Base-by-base conservation (phyloP, 805 yeast genomes). In the Monosporozyma aerobia region DNA sequence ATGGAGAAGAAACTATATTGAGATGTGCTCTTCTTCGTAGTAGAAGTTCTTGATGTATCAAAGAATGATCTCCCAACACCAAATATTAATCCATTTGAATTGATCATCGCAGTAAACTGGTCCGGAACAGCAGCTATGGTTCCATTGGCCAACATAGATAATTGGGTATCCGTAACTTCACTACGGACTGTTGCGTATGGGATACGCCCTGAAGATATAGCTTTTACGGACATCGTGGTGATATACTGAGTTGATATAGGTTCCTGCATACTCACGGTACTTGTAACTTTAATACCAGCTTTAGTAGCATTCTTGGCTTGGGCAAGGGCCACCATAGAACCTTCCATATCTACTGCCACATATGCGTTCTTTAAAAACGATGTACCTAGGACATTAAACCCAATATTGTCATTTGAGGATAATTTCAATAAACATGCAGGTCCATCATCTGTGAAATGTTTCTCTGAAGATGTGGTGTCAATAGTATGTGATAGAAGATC, bases 301-400 rank as follows among this genome's bases (percentile, higher is more conserved):
- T 49, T 33, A 11, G 30, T 23, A 2, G n/a, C 8, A 33, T 25
- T 39, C 9, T 30, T 48, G 2, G 83, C 73, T 47, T 75, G 75
- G 0, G 81, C 87, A 49, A 85, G 49, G 0, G 85, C 94, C 29
- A 85, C 62, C 23, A 69, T 69, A 27, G 71, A 64, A 19, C 78
- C 79, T 14, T 76, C 88, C 56, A 79, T 73, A 64, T 85, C 89
- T 40, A 83, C 82, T 0, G 83, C 90, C 40, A 85, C 54, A 61
- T 79, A 84, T 7, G 76, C 67, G 47, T 74, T 70, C 50, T 71
- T 71, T 47, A 85, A 56, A 58, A 85, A 79, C 3, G 85, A 74
- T 6, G 79, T 68, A 2, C 92, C 94, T 43, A 86, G 63, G 2
- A 78, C 60, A 9, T 77, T 73, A 60, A 69, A 80, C 1, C 88